Percentiles rank a stretch among this genome's conserved stretches.
Conservation (phyloP, 2,329 filamentous ascomycete genomes). For the Bretziella fagacearum region DNA sequence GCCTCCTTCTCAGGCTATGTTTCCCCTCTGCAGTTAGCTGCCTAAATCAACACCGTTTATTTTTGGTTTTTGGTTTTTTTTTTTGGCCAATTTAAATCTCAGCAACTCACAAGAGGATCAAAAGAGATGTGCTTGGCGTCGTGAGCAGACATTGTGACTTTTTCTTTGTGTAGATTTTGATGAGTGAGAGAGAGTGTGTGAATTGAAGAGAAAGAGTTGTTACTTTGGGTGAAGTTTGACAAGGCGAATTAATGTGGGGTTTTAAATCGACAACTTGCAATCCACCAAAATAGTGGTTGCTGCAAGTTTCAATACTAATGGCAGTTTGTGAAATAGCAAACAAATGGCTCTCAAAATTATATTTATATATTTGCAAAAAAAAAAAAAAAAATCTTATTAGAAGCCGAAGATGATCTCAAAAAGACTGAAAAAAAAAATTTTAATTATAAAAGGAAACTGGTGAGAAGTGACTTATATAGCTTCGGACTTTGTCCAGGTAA, state of each 20-base stretch:
- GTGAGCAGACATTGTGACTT: slow-evolving; percentile 12
- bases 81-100: neutral
- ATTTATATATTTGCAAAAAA: too few relatives aligned
- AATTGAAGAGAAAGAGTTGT: too few relatives aligned
- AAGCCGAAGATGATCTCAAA: neutral
- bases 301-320: slow-evolving; percentile 1
- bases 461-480: too few relatives aligned
- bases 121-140: slow-evolving; percentile 14
- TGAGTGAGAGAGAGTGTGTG: too few relatives aligned
- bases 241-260: neutral
- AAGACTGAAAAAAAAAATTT: slow-evolving; percentile 5
- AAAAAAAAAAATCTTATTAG: neutral
- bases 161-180: neutral
- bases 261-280: neutral
- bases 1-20: slow-evolving; percentile 34
- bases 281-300: neutral
- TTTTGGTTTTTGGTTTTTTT: neutral
- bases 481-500: too few relatives aligned
- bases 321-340: too few relatives aligned
- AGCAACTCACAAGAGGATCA: slow-evolving; percentile 13
- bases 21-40: neutral
- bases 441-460: too few relatives aligned
- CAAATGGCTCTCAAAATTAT: too few relatives aligned
- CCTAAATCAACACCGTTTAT: too few relatives aligned
- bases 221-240: too few relatives aligned